These are phyloP conservation scores for Rhazya stricta DNA, from an alignment of 257 asterid genomes.

Conservation along the genomic window DNA sequence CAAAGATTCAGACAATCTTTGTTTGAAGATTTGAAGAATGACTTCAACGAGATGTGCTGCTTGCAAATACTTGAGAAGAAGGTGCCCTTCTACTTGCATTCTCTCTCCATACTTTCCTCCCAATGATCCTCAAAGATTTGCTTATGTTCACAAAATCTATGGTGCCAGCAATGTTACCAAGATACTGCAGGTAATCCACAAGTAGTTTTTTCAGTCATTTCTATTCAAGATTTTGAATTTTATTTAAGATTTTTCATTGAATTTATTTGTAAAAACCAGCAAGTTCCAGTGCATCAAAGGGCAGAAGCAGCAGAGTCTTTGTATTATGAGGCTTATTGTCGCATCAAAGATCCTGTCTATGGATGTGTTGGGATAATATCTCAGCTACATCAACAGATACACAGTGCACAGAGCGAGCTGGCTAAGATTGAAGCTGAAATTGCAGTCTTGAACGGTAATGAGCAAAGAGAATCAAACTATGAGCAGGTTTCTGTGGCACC, in stretches of 20 bases:
- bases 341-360: conserved; percentile 53
- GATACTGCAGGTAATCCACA: conserved; percentile 43
- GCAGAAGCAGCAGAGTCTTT: conserved; percentile 50
- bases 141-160: conserved; percentile 54
- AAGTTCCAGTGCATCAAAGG: conserved; percentile 43
- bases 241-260: too few species aligned
- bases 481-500: conserved; percentile 1
- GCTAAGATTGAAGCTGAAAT: conserved; percentile 51
- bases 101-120: conserved; percentile 71
- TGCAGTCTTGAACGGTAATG: conserved; percentile 6
- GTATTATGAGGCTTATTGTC: conserved; percentile 55
- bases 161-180: conserved; percentile 71
- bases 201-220: neutral
- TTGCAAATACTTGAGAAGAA: conserved; percentile 65
- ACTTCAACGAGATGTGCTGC: conserved; percentile 66
- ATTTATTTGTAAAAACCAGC: conserved; percentile 24
- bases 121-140: conserved; percentile 50
- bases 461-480: too few species aligned
- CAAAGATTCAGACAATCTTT: conserved; percentile 20
- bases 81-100: conserved; percentile 63
- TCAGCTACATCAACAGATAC: conserved; percentile 39
- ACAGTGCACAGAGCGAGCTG: conserved; percentile 34
- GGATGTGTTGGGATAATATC: conserved; percentile 58
- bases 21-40: conserved; percentile 18
- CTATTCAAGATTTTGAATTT: too few species aligned